Evolutionary conservation across 1,284 basidiomycete species (phyloP), one percentile per base, ranked within the genome.

Genomic region (Ustilago crameri): DNA sequence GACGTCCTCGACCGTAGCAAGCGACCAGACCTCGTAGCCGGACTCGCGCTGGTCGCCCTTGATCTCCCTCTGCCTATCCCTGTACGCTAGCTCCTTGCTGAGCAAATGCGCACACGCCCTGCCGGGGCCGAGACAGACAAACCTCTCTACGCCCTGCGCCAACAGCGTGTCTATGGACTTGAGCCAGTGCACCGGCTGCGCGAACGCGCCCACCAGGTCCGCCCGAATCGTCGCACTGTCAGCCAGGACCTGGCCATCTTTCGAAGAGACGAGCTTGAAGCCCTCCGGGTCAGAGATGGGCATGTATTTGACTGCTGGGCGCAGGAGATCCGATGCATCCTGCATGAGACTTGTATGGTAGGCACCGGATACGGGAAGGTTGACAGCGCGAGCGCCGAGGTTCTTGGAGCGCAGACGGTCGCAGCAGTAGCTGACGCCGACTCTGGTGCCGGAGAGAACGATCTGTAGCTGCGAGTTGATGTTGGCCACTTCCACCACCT

Each of bases 401-500:
- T 60, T 68, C 47, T 73, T 64, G 37, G 67, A 69, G 2, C 75
- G 66, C 27, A 83, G 51, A 14, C 75, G 58, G 38, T 81, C 80
- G 56, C 79, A 82, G 14, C 78, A 76, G 58, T 81, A 75, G 24
- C 70, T 74, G 10, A 83, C 81, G 17, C 76, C 81, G 9, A 79
- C 75, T 14, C 72, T 63, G 5, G 79, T 82, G 18, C 79, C 81
- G 3, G 74, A 69, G 2, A 83, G 51, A 2, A 82, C 80, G 22
- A 83, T 77, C 53, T 83, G 81, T 18, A 80, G 64, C 47, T 76
- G 65, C 22, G 72, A 74, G 58, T 83, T 82, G 74, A 80, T 69
- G 59, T 83, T 80, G 63, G 79, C 71, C 35, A 77, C 71, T 24
- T 79, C 81, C 18, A 83, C 81, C 34, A 83, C 75, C 35, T 83